These are phyloP conservation scores for Ogataea hybrid DNA, from an alignment of 1,139 yeast species.

Conservation along the genomic window DNA sequence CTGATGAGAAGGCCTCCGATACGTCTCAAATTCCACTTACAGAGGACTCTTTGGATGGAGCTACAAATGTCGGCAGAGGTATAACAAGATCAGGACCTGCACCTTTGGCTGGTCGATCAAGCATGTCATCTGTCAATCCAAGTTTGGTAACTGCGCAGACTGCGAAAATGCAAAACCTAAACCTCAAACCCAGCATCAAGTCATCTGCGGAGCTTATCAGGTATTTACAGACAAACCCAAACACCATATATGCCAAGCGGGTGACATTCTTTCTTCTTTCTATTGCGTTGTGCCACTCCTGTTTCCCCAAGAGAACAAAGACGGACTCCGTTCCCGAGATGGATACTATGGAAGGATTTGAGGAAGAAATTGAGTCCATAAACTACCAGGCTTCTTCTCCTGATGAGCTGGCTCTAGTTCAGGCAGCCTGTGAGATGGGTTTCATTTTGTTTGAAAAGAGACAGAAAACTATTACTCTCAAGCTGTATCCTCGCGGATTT, in stretches of 20 bases:
- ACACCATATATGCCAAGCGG: constrained; percentile 63
- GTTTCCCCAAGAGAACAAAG: constrained; percentile 60
- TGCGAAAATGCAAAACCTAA: constrained; percentile 30
- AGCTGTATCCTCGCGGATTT: constrained; percentile 83
- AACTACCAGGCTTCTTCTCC: constrained; percentile 94
- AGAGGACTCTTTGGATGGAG: not conserved
- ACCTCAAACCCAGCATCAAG: constrained; percentile 28
- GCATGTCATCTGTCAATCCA: constrained; percentile 41
- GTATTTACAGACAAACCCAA: constrained; percentile 71
- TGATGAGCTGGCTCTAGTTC: constrained; percentile 89
- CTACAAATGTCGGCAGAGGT: constrained; percentile 16
- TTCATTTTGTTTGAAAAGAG: constrained; percentile 72
- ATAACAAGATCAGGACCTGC: constrained; percentile 28
- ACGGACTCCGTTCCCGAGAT: constrained; percentile 16
- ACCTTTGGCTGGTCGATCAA: constrained; percentile 48
- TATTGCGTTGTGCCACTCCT: constrained; percentile 85
- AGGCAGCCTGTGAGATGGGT: constrained; percentile 94
- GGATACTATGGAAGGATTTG: constrained; percentile 40
- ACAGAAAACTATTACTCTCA: constrained; percentile 56
- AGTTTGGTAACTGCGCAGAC: constrained; percentile 25
- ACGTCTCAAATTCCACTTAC: constrained; percentile 11
- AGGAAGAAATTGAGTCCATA: constrained; percentile 47
- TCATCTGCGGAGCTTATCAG: constrained; percentile 63
- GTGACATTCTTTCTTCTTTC: constrained; percentile 79
- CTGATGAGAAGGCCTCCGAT: constrained; percentile 31